Conservation (phyloP, 2,329 filamentous ascomycete species). For the Fusarium longipes region DNA sequence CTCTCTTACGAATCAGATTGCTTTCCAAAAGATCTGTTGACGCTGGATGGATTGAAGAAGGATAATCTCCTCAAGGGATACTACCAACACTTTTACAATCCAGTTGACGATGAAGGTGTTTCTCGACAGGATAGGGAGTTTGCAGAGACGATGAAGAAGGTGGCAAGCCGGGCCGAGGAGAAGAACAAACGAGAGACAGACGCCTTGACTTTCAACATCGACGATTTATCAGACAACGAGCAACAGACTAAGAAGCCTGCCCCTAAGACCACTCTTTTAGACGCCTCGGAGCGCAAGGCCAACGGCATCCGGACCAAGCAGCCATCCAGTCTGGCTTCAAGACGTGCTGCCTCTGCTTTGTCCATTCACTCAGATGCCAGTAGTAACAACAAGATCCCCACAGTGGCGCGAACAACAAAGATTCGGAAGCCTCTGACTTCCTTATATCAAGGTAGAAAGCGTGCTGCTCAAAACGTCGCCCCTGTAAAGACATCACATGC, state of each 20-base stretch:
- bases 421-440: conserved; percentile 47
- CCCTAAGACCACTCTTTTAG: conserved; percentile 6
- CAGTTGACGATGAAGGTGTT: conserved; percentile 75
- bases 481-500: conserved; percentile 62
- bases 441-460: conserved; percentile 47
- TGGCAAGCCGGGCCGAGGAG: conserved; percentile 69
- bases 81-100: conserved; percentile 69
- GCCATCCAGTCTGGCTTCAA: conserved; percentile 54
- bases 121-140: conserved; percentile 71
- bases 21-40: conserved; percentile 68
- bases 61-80: conserved; percentile 71
- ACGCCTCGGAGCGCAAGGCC: neutral
- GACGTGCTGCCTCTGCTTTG: conserved; percentile 65
- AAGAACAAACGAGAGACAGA: conserved; percentile 75
- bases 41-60: conserved; percentile 67
- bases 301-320: conserved; percentile 34
- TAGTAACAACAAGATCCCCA: conserved; percentile 18
- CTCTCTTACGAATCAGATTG: conserved; percentile 76
- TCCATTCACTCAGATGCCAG: conserved; percentile 53
- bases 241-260: conserved; percentile 9
- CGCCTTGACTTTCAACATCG: conserved; percentile 69
- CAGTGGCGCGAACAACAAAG: conserved; percentile 27
- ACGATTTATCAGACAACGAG: conserved; percentile 58
- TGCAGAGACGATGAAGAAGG: conserved; percentile 63
- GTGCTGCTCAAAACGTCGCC: conserved; percentile 52